These are phyloP conservation scores for Talinum fruticosum DNA, from an alignment of 148 eudicot genomes.

Conservation along the genomic window DNA sequence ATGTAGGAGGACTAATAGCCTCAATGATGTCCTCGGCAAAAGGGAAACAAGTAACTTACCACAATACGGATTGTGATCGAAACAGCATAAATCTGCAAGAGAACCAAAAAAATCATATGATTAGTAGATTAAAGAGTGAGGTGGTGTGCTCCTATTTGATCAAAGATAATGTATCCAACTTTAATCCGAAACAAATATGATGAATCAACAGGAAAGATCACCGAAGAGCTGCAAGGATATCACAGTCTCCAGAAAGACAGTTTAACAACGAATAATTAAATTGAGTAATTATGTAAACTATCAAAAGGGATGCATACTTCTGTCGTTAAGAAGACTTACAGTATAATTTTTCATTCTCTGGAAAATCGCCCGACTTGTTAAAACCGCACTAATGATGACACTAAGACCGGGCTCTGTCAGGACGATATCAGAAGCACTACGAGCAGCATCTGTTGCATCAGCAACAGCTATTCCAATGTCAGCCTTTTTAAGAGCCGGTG, in stretches of 20 bases:
- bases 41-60: constrained; percentile 49
- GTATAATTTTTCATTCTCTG: constrained; percentile 99
- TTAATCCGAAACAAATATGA: background rate
- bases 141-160: background rate
- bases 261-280: background rate
- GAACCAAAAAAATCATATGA: background rate
- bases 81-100: constrained; percentile 90
- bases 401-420: constrained; percentile 99
- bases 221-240: background rate
- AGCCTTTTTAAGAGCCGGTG: constrained; percentile 98
- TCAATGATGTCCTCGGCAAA: background rate
- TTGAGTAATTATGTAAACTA: background rate
- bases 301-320: background rate
- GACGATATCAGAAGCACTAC: constrained; percentile 98
- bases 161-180: background rate
- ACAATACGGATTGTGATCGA: constrained; percentile 98
- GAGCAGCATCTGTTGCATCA: constrained; percentile 99
- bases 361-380: constrained; percentile 94
- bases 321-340: constrained; percentile 28
- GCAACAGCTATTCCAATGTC: constrained; percentile 99
- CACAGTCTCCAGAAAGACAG: background rate
- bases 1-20: background rate
- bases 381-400: constrained; percentile 96
- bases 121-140: constrained; percentile 4
- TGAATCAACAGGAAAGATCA: background rate